Evolutionary conservation across 2,329 filamentous ascomycete genomes (phyloP).

Genomic region (Aspergillus fumigatus): DNA sequence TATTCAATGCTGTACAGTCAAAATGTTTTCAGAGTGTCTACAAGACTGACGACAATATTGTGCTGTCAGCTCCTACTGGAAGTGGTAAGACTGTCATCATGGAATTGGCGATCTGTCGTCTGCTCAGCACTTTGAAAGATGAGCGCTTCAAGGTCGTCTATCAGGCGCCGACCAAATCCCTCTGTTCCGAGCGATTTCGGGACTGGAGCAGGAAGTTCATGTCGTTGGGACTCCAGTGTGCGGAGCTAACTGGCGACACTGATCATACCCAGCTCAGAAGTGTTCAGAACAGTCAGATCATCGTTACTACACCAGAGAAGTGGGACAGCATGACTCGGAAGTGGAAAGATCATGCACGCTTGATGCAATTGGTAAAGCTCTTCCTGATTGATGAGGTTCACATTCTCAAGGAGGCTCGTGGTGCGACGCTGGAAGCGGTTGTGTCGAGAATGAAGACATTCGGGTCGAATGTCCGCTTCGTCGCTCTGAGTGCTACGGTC

Average conservation of each 20-base stretch:
- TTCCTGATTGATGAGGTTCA: constrained; percentile 87
- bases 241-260: constrained; percentile 79
- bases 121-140: constrained; percentile 54
- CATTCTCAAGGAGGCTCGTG: constrained; percentile 73
- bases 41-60: constrained; percentile 66
- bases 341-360: constrained; percentile 73
- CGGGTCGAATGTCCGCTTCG: constrained; percentile 68
- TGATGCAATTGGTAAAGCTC: constrained; percentile 71
- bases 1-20: constrained; percentile 81
- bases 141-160: constrained; percentile 76
- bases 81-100: constrained; percentile 80
- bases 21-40: constrained; percentile 69
- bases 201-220: constrained; percentile 77
- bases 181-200: constrained; percentile 70
- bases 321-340: constrained; percentile 87
- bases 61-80: constrained; percentile 76
- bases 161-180: constrained; percentile 76
- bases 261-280: constrained; percentile 60
- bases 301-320: constrained; percentile 84
- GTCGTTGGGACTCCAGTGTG: constrained; percentile 62
- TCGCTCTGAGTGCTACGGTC: constrained; percentile 78
- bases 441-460: constrained; percentile 85
- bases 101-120: constrained; percentile 74
- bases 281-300: constrained; percentile 72
- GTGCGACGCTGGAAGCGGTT: constrained; percentile 75